Evolutionary conservation across 2,329 filamentous ascomycete species (phyloP).

Genomic region (Fusarium sp.): DNA sequence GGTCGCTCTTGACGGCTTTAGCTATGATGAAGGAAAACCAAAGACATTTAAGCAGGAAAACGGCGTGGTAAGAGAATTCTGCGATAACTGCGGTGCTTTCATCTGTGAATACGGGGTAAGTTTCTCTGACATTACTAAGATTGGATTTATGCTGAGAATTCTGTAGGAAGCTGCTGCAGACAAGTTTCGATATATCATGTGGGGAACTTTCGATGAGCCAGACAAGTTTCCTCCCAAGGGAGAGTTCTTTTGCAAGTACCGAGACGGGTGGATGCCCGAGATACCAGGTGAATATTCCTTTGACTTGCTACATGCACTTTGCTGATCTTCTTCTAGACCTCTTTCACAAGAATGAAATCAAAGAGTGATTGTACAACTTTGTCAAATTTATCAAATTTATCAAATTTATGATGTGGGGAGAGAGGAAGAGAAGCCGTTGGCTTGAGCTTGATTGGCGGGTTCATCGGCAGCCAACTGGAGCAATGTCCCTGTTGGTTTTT

Average conservation of each 20-base stretch:
- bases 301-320: no score
- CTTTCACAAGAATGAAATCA: conserved; percentile 28
- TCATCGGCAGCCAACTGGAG: no score
- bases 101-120: conserved; percentile 34
- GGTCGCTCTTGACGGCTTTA: conserved; percentile 17
- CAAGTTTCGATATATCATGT: conserved; percentile 56
- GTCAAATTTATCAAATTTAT: not conserved
- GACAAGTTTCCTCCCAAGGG: conserved; percentile 63
- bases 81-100: conserved; percentile 28
- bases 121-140: rapidly evolving
- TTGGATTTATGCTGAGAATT: not conserved
- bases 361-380: not conserved
- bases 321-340: not conserved
- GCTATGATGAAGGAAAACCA: conserved; percentile 15
- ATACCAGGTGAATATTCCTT: conserved; percentile 16
- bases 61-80: conserved; percentile 29
- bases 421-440: no score
- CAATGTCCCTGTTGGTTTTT: no score
- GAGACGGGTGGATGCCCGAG: conserved; percentile 57
- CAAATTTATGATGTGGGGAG: no score
- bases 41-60: conserved; percentile 30
- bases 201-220: conserved; percentile 62
- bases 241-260: conserved; percentile 64
- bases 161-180: conserved; percentile 56
- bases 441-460: no score